These are phyloP conservation scores for Tulasnella sp. DNA, from an alignment of 768 basidiomycete species.

Conservation along the genomic window DNA sequence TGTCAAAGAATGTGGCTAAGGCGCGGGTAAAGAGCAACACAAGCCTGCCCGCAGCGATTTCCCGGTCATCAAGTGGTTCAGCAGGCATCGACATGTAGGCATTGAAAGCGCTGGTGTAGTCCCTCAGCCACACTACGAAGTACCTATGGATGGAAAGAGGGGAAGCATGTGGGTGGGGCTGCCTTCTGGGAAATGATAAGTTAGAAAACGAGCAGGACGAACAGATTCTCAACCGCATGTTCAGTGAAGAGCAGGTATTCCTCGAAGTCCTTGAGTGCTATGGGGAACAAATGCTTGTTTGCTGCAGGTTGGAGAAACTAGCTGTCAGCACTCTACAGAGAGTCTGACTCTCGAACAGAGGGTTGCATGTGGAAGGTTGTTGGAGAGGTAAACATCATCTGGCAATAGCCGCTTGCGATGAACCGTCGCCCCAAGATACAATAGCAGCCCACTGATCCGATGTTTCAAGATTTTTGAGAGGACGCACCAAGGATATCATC, in stretches of 20 bases:
- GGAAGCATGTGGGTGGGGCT: background rate
- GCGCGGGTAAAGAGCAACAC: background rate
- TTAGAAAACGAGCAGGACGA: too few relatives aligned
- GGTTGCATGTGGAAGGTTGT: too few relatives aligned
- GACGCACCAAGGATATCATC: constrained; percentile 12
- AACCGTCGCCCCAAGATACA: too few relatives aligned
- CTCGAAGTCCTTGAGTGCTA: constrained; percentile 13
- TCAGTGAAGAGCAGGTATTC: constrained; percentile 13
- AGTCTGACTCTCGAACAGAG: too few relatives aligned
- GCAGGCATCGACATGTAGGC: background rate
- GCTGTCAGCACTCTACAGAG: too few relatives aligned
- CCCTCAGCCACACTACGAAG: constrained; percentile 7
- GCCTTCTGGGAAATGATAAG: too few relatives aligned
- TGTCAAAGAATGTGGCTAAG: background rate
- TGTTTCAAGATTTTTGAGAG: too few relatives aligned
- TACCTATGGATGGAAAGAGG: too few relatives aligned
- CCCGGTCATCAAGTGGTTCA: background rate
- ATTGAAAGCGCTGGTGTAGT: background rate
- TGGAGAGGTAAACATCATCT: background rate
- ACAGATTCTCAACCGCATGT: constrained; percentile 12
- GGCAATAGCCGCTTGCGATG: too few relatives aligned
- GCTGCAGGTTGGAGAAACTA: background rate
- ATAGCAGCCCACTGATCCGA: too few relatives aligned
- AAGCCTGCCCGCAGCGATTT: background rate
- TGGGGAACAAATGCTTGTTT: constrained; percentile 1